phyloP scores from a whole-genome alignment of 2,329 filamentous ascomycete species.

The Hymenoscyphus salicellus region DNA sequence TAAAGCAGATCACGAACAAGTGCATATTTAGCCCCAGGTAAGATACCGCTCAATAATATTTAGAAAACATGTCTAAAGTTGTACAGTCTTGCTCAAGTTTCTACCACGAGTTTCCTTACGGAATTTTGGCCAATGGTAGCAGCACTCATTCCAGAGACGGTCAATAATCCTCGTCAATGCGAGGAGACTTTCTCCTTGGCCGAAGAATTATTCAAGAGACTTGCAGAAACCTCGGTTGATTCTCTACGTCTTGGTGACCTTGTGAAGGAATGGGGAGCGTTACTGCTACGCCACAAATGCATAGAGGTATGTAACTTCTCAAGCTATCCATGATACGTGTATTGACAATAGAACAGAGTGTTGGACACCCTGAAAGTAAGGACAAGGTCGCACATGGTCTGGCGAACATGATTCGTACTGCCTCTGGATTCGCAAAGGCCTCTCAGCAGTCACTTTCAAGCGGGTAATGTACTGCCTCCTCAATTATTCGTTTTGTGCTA shows the following conservation, averaged over 20 bases:
- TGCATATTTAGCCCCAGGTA: conserved; percentile 33
- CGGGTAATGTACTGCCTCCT: conserved; percentile 19
- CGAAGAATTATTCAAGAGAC: conserved; percentile 41
- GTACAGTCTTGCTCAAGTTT: conserved; percentile 31
- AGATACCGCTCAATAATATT: neutral
- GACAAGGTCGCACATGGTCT: conserved; percentile 38
- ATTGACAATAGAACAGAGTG: conserved; percentile 20
- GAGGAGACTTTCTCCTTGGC: conserved; percentile 41
- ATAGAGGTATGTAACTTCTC: conserved; percentile 37
- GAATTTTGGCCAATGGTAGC: conserved; percentile 47
- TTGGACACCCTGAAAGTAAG: conserved; percentile 34
- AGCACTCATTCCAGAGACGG: conserved; percentile 28
- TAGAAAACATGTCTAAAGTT: conserved; percentile 6
- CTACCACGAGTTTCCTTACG: conserved; percentile 41
- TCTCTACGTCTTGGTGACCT: conserved; percentile 28
- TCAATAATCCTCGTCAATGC: conserved; percentile 26
- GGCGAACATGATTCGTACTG: conserved; percentile 38
- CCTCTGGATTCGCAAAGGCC: conserved; percentile 31
- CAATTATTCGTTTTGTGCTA: conserved; percentile 10
- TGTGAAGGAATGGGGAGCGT: conserved; percentile 32
- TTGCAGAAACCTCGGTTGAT: conserved; percentile 36
- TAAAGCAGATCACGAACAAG: conserved; percentile 34
- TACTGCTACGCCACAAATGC: conserved; percentile 42
- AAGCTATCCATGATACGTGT: neutral
- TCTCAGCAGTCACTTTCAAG: conserved; percentile 28